phyloP scores from a whole-genome alignment of 495 filamentous ascomycete species.

The Penicillium malachiteum region DNA sequence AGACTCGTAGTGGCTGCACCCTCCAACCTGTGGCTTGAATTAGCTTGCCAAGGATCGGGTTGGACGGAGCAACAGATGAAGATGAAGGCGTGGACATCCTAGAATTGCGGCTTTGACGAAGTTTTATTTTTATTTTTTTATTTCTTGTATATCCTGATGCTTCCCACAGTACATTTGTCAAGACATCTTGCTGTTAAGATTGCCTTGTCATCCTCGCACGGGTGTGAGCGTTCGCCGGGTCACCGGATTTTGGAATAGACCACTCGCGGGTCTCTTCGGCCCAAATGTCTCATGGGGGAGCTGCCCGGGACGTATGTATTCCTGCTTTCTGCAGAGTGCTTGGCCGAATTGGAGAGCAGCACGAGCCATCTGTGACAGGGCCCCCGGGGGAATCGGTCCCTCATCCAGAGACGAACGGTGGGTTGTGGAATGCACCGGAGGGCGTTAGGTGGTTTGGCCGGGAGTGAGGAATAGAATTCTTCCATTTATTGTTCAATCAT shows the following conservation, averaged over 20 bases:
- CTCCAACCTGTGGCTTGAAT: constrained; percentile 26
- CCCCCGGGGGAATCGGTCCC: constrained; percentile 24
- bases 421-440: constrained; percentile 29
- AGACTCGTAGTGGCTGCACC: constrained; percentile 16
- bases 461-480: too few species aligned
- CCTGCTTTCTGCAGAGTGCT: constrained; percentile 22
- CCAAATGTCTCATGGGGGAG: constrained; percentile 33
- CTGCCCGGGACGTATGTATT: constrained; percentile 22
- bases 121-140: not conserved
- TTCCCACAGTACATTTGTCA: not conserved
- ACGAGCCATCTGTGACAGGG: constrained; percentile 24
- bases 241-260: constrained; percentile 35
- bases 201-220: constrained; percentile 28
- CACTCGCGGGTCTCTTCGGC: constrained; percentile 27
- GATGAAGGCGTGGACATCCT: not conserved
- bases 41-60: constrained; percentile 29
- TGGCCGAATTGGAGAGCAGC: constrained; percentile 25
- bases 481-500: too few species aligned
- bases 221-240: constrained; percentile 32
- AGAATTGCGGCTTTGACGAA: not conserved
- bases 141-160: not conserved
- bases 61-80: constrained; percentile 15
- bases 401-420: constrained; percentile 20
- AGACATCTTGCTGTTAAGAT: too few species aligned
- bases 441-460: not conserved